Base-by-base conservation (phyloP, 306 rosid species). In the Cucurbita argyrosperma region DNA sequence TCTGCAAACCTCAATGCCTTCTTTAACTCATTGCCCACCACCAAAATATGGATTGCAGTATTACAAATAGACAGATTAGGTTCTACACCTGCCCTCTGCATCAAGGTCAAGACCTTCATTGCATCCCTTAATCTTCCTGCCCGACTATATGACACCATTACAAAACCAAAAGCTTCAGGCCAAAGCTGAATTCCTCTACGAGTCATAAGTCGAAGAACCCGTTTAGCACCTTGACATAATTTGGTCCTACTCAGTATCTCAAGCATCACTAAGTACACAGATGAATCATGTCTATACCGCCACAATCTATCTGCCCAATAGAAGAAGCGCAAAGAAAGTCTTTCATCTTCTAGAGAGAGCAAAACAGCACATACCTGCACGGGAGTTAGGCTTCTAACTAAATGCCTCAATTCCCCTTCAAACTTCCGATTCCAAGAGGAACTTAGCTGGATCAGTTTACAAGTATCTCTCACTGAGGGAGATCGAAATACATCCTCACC, bases 241-340 rank as follows among this genome's bases (percentile, higher is more conserved):
- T 89, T 93, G 64, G 97, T 89, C 86, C 85, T 87, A 79, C 97
- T 84, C 64, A 90, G 96, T 60, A 90, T 76, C 82, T 87, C 89
- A 19, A 93, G 80, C 90, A 90, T 87, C 15, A 88, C 80, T 72
- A 89, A 81, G 79, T 86, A 89, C 40, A 87, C 96, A 52, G 84
- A 6, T 2, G 81, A 74, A 35, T 85, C 77, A 35, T 90, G 97
- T 19, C 82, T 80, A 46, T 90, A 89, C 53, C 96, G 85, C 98
- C 98, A 90, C 68, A 87, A 88, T 78, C 92, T 76, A 82, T 93
- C 97, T 26, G 90, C 96, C 98, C 97, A 90, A 55, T 89, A 89
- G 79, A 90, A 93, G 67, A 89, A 86, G 3, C 62, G 76, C 88
- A 93, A 83, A 79, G 98, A 94, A 78, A 86, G 76, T 39, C 97